phyloP scores from a whole-genome alignment of 805 yeast species.

The Lipomyces chichibuensis region DNA sequence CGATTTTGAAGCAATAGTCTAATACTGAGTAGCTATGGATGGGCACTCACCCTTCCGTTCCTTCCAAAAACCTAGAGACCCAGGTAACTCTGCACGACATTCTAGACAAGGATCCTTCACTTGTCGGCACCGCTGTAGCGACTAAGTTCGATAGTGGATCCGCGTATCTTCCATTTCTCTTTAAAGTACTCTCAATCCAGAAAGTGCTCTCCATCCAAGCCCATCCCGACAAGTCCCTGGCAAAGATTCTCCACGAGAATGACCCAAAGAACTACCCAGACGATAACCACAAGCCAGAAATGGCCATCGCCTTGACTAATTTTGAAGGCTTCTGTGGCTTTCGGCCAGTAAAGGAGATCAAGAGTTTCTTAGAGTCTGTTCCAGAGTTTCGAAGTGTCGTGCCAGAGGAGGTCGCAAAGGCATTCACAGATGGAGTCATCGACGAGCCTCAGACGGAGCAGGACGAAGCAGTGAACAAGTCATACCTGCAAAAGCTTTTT shows the following conservation, averaged over 20 bases:
- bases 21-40: conserved; percentile 67
- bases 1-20: background rate
- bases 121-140: conserved; percentile 62
- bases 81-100: conserved; percentile 69
- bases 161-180: conserved; percentile 83
- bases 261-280: conserved; percentile 95
- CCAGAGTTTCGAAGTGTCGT: conserved; percentile 78
- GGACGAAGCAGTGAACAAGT: conserved; percentile 62
- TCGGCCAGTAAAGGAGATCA: conserved; percentile 82
- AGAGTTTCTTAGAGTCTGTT: conserved; percentile 64
- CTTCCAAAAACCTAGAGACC: conserved; percentile 62
- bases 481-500: conserved; percentile 72
- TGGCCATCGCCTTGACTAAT: conserved; percentile 96
- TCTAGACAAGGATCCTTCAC: conserved; percentile 60
- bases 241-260: conserved; percentile 66
- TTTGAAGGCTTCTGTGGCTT: conserved; percentile 99
- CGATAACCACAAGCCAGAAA: conserved; percentile 98
- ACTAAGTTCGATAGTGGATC: conserved; percentile 61
- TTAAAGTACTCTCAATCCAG: conserved; percentile 91
- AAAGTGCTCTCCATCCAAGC: conserved; percentile 83
- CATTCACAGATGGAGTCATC: conserved; percentile 24
- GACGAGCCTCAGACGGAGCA: conserved; percentile 45
- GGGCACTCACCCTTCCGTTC: conserved; percentile 97
- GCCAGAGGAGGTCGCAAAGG: conserved; percentile 60
- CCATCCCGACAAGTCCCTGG: conserved; percentile 91